phyloP scores from a whole-genome alignment of 1,284 basidiomycete genomes.

The Pseudozyma pruni region DNA sequence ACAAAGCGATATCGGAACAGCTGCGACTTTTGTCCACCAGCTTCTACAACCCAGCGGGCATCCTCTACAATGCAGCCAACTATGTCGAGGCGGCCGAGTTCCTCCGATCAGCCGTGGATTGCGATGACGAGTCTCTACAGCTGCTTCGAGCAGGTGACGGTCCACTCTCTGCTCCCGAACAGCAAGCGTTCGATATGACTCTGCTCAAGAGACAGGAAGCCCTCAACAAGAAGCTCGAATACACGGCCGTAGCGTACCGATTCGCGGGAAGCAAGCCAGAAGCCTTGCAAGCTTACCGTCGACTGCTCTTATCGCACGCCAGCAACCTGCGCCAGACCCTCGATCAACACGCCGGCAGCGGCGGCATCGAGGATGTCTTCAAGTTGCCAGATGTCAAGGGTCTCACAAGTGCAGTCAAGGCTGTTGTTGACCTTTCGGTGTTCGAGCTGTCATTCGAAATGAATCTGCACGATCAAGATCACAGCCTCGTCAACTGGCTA shows the following conservation, averaged over 20 bases:
- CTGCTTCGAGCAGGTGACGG: not conserved
- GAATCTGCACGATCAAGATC: constrained; percentile 11
- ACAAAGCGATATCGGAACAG: constrained; percentile 22
- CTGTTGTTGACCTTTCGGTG: constrained; percentile 44
- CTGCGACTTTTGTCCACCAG: constrained; percentile 57
- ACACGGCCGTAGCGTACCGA: constrained; percentile 43
- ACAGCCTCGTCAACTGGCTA: constrained; percentile 29
- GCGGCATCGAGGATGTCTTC: constrained; percentile 30
- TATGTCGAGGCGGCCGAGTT: constrained; percentile 60
- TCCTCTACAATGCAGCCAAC: constrained; percentile 65
- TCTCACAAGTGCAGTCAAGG: constrained; percentile 14
- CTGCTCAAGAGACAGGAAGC: constrained; percentile 13
- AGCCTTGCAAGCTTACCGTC: constrained; percentile 23
- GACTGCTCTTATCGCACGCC: constrained; percentile 12
- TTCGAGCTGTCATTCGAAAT: constrained; percentile 38
- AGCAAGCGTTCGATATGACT: constrained; percentile 9
- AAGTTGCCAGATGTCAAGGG: constrained; percentile 10
- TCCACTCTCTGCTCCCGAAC: not conserved
- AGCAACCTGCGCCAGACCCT: constrained; percentile 2
- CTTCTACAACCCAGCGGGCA: constrained; percentile 68
- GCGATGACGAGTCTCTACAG: constrained; percentile 30
- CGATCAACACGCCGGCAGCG: not conserved
- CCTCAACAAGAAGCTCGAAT: constrained; percentile 41
- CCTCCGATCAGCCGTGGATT: constrained; percentile 51
- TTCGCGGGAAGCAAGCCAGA: constrained; percentile 25